Evolutionary conservation across 805 yeast genomes (phyloP).

Genomic region (Kluyveromyces dobzhanskii): DNA sequence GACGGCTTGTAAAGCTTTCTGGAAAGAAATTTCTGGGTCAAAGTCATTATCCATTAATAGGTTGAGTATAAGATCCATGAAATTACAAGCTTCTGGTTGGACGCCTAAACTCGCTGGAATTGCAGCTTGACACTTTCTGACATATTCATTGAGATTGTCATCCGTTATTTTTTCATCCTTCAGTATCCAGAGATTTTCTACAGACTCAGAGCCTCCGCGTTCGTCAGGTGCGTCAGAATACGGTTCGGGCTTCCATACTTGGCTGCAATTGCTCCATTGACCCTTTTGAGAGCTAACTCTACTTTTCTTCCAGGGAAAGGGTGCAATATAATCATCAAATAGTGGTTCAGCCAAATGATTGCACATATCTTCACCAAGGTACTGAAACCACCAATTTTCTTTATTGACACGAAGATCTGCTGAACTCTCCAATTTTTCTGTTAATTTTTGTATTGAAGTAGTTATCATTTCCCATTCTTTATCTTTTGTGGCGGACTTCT

Average conservation of each 20-base stretch:
- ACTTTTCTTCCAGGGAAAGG: constrained; percentile 17
- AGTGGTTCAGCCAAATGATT: constrained; percentile 17
- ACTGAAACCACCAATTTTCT: constrained; percentile 24
- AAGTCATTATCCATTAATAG: constrained; percentile 45
- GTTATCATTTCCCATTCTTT: not conserved
- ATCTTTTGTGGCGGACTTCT: not conserved
- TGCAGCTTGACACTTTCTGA: constrained; percentile 42
- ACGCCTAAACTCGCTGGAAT: constrained; percentile 50
- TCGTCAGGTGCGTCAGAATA: constrained; percentile 31
- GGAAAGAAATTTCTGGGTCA: constrained; percentile 42
- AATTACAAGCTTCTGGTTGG: constrained; percentile 65
- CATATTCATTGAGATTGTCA: constrained; percentile 42
- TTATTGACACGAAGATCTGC: constrained; percentile 4
- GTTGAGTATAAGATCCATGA: constrained; percentile 63
- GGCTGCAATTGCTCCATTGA: constrained; percentile 24
- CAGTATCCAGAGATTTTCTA: constrained; percentile 59
- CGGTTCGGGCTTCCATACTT: constrained; percentile 10
- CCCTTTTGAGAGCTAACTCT: constrained; percentile 11
- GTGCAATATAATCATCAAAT: constrained; percentile 12
- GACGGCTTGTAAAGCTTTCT: constrained; percentile 34
- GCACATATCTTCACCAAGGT: constrained; percentile 20
- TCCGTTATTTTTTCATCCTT: constrained; percentile 17
- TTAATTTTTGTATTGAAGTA: not conserved
- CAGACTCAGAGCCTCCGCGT: constrained; percentile 68
- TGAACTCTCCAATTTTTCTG: not conserved